Evolutionary conservation across 345 rosid species (phyloP).

Genomic region (Euphorbia peplus): DNA sequence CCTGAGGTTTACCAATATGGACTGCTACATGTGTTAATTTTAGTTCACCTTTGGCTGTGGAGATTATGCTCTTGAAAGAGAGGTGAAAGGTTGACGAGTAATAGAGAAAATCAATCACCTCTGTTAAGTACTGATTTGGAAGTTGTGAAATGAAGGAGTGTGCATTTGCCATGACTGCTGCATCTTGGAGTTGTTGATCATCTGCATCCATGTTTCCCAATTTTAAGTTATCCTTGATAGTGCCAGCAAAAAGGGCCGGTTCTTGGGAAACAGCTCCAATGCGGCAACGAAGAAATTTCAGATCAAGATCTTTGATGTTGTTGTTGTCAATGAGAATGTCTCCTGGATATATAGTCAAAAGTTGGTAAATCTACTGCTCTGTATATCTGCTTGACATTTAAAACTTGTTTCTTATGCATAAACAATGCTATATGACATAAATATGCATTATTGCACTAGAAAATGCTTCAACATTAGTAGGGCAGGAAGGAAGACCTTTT

Average conservation of each 20-base stretch:
- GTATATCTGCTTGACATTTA: not conserved
- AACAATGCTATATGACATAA: not conserved
- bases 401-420: not conserved
- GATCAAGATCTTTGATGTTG: conserved; percentile 51
- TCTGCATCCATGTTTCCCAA: conserved; percentile 56
- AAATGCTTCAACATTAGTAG: not conserved
- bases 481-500: conserved; percentile 30
- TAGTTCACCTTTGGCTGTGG: not conserved
- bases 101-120: conserved; percentile 29
- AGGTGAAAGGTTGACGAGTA: not conserved
- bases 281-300: conserved; percentile 46
- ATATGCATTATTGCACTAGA: not conserved
- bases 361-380: too few relatives aligned
- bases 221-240: conserved; percentile 50
- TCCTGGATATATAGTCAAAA: conserved; percentile 39
- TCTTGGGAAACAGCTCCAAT: conserved; percentile 61
- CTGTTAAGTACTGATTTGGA: conserved; percentile 48
- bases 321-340: conserved; percentile 43
- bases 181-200: conserved; percentile 43
- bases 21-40: not conserved
- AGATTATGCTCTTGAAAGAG: not conserved
- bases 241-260: conserved; percentile 60
- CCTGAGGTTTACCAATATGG: not conserved
- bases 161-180: conserved; percentile 57
- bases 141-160: conserved; percentile 47